These are phyloP conservation scores for Globisporangium viniferum DNA, from an alignment of 352 stramenopile species.

Conservation along the genomic window DNA sequence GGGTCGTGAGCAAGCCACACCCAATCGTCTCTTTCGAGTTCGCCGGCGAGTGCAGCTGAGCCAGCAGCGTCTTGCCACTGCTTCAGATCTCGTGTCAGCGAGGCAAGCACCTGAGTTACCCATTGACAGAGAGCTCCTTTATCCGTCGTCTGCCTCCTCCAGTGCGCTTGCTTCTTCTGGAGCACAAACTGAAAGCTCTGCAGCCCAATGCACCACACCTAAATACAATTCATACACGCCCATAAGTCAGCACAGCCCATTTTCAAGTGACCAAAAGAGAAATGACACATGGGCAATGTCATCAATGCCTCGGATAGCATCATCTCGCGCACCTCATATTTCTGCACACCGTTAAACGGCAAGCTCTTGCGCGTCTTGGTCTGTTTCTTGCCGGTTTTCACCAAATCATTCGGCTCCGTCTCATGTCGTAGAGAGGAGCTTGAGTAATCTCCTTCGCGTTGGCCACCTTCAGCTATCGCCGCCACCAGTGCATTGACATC, in stretches of 20 bases:
- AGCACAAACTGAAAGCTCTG: slow-evolving; percentile 36
- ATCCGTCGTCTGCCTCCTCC: slow-evolving; percentile 11
- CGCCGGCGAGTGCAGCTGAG: slow-evolving; percentile 13
- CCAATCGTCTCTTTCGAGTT: slow-evolving; percentile 17
- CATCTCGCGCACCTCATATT: slow-evolving; percentile 2
- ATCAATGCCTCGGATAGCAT: neutral
- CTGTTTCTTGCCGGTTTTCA: slow-evolving; percentile 5
- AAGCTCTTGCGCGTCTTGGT: slow-evolving; percentile 4
- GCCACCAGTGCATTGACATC: neutral
- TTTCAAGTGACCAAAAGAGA: neutral
- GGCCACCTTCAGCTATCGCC: neutral
- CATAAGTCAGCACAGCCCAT: neutral
- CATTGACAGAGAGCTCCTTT: slow-evolving; percentile 4
- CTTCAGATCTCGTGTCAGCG: neutral
- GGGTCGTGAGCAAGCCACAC: slow-evolving; percentile 27
- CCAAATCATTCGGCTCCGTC: slow-evolving; percentile 2
- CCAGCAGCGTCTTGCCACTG: slow-evolving; percentile 23
- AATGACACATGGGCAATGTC: neutral
- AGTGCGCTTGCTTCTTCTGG: slow-evolving; percentile 13
- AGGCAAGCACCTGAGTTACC: slow-evolving; percentile 4
- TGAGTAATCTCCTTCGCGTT: neutral
- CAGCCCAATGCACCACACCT: slow-evolving; percentile 47
- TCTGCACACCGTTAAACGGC: slow-evolving; percentile 3
- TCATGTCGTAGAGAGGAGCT: neutral
- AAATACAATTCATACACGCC: neutral